phyloP scores from a whole-genome alignment of 805 yeast genomes.

The Candida vaughaniae region DNA sequence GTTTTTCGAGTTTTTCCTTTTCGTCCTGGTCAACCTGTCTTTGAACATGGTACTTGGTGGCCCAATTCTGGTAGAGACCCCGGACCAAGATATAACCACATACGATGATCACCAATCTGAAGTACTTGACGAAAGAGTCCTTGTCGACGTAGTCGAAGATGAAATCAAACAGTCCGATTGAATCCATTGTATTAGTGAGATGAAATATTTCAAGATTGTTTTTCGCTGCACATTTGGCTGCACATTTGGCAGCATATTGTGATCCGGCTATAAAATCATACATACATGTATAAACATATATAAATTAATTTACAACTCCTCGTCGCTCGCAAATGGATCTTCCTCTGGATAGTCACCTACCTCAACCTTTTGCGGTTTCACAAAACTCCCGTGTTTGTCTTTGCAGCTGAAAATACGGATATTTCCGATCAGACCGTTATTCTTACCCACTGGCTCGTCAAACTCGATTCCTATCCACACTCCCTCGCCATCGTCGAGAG shows the following conservation, averaged over 20 bases:
- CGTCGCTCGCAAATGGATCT: constrained; percentile 45
- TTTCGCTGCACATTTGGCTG: too few relatives aligned
- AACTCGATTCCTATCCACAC: constrained; percentile 84
- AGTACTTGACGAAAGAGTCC: constrained; percentile 44
- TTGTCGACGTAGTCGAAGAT: constrained; percentile 36
- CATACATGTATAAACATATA: too few relatives aligned
- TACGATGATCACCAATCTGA: constrained; percentile 49
- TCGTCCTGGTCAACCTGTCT: constrained; percentile 48
- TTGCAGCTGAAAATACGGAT: constrained; percentile 56
- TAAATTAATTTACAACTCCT: constrained; percentile 29
- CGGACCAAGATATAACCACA: constrained; percentile 64
- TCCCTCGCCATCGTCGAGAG: constrained; percentile 48
- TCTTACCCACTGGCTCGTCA: constrained; percentile 84
- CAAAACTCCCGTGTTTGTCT: constrained; percentile 70
- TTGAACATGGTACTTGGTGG: constrained; percentile 53
- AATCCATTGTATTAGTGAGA: too few relatives aligned
- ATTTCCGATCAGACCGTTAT: constrained; percentile 74
- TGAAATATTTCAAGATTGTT: too few relatives aligned
- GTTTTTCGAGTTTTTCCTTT: constrained; percentile 37
- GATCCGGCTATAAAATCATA: too few relatives aligned
- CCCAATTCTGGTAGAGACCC: constrained; percentile 53
- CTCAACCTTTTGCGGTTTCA: constrained; percentile 65
- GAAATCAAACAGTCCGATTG: constrained; percentile 22
- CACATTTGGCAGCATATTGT: too few relatives aligned
- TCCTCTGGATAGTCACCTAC: constrained; percentile 64